phyloP scores from a whole-genome alignment of 805 yeast genomes.

The Candida tallmaniae region DNA sequence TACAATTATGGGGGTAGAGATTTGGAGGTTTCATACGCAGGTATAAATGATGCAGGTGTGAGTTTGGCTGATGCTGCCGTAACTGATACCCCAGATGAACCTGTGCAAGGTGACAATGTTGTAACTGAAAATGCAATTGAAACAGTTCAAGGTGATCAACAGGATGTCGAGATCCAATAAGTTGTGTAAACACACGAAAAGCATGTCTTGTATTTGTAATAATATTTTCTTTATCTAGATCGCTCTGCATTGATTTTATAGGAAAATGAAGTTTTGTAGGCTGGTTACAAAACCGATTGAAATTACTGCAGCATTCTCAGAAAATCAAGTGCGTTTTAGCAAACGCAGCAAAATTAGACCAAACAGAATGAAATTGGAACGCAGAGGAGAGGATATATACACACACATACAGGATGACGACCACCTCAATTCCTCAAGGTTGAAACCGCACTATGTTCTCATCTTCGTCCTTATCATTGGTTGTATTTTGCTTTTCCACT shows the following conservation, averaged over 20 bases:
- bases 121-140: conserved; percentile 1
- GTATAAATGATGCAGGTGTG: too few species aligned
- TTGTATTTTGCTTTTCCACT: conserved; percentile 23
- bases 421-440: conserved; percentile 1
- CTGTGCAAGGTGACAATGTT: too few species aligned
- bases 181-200: too few species aligned
- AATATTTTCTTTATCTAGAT: too few species aligned
- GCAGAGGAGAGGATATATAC: conserved; percentile 5
- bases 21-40: conserved; percentile 65
- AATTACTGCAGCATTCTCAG: too few species aligned
- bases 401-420: conserved; percentile 2
- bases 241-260: too few species aligned
- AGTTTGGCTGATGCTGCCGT: not conserved
- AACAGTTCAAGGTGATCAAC: too few species aligned
- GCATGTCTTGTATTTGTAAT: too few species aligned
- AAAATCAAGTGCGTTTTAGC: too few species aligned
- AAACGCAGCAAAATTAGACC: too few species aligned
- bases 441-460: conserved; percentile 13
- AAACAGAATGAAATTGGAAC: conserved; percentile 4
- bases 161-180: not conserved
- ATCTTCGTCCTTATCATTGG: conserved; percentile 15
- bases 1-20: conserved; percentile 84
- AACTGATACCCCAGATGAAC: conserved; percentile 2
- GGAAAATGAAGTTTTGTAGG: too few species aligned
- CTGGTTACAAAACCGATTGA: too few species aligned